Base-by-base conservation (phyloP, 306 rosid genomes). In the Luffa aegyptiaca region DNA sequence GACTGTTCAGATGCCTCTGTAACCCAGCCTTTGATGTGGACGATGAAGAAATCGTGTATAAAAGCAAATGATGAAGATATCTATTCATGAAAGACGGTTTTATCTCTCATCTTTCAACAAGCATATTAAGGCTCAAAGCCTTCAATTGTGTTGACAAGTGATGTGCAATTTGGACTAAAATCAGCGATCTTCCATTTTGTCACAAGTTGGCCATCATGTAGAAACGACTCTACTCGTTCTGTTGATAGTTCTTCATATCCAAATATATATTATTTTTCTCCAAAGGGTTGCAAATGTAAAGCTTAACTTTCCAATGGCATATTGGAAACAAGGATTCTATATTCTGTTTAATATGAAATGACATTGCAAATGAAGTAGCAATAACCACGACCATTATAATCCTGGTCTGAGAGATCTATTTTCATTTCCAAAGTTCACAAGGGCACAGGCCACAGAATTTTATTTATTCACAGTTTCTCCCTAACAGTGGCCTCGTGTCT, bases 11-110 rank as follows among this genome's bases (percentile, higher is more conserved):
- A 86, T 95, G 99, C 90, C 97, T 95, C 26, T 95, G 99, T 49
- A 93, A 89, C 90, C 99, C 99, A 76, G 97, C 99, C 80, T 95
- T 90, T 82, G 98, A 91, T 82, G 97, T 90, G 78, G 99, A 93
- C 33, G 99, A 95, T 14, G 97, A 95, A 17, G 98, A 95, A 80
- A 89, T 91, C 80, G 94, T 91, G 81, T 93, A 91, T 84, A 90
- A 86, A 85, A 82, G 90, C 84, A 91, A 91, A 84, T 89, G 92
- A 91, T 75, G 9, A 51, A 52, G 35, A 71, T 21, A 46, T 52
- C 5, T 3, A 37, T 20, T 35, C 18, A 16, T 75, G 45, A 31
- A 35, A 36, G 35, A 75, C 52, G 79, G 64, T 52, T 66, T 35
- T 52, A 35, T 36, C 59, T 75, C 79, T 35, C 1, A 75, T 75